These are phyloP conservation scores for Juncus effusus DNA, from an alignment of 176 grass and related monocot species.

Conservation along the genomic window DNA sequence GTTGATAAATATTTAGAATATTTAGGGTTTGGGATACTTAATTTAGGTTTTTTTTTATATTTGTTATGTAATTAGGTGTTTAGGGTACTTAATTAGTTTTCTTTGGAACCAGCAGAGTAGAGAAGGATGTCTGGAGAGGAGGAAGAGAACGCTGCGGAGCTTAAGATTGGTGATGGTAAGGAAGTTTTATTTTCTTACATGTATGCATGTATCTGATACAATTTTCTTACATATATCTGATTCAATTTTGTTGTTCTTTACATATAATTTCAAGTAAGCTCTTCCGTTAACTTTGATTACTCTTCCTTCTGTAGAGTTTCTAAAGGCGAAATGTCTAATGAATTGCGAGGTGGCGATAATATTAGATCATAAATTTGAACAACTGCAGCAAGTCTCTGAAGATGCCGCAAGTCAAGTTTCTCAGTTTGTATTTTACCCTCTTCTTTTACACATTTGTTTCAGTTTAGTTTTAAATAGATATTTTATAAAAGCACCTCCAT, in stretches of 20 bases:
- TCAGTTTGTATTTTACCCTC: slow-evolving; percentile 27
- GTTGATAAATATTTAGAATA: too few relatives aligned
- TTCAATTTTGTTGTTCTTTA: background rate
- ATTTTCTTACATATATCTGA: background rate
- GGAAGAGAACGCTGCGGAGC: slow-evolving; percentile 90
- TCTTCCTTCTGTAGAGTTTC: slow-evolving; percentile 52
- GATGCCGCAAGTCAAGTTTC: slow-evolving; percentile 55
- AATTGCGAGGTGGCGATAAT: slow-evolving; percentile 94
- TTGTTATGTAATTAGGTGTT: too few relatives aligned
- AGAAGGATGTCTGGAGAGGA: slow-evolving; percentile 69
- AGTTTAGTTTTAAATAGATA: slow-evolving; percentile 1
- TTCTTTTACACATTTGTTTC: background rate
- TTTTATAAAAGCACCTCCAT: background rate
- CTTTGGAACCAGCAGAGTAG: too few relatives aligned
- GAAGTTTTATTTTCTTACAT: background rate
- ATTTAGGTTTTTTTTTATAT: too few relatives aligned
- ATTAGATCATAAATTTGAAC: slow-evolving; percentile 88
- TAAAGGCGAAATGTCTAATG: slow-evolving; percentile 95
- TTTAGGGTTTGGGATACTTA: too few relatives aligned
- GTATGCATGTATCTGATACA: background rate
- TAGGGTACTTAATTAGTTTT: too few relatives aligned
- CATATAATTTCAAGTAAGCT: background rate
- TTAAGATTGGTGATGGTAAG: slow-evolving; percentile 87
- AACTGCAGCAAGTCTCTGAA: slow-evolving; percentile 88
- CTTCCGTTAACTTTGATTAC: slow-evolving; percentile 1